Percentiles rank a stretch among this genome's conserved stretches.
Evolutionary conservation across 163 green algal species (phyloP).

Genomic region (Scenedesmus sp.): DNA sequence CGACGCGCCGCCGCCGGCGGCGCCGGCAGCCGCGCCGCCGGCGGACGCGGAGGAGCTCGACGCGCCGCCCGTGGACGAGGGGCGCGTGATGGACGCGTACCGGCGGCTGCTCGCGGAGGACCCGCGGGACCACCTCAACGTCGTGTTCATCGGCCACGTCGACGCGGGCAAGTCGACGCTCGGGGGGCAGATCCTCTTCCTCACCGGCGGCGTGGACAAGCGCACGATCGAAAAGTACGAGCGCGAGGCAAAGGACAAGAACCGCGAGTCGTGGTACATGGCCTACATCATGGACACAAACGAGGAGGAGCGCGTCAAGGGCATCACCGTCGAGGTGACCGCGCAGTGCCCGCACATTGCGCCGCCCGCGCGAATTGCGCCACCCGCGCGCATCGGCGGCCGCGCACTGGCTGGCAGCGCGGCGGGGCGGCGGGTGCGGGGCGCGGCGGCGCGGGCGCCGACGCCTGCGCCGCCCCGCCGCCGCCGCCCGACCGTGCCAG

Average conservation of each 20-base stretch:
- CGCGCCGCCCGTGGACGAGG: constrained; percentile 48
- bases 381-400: no score
- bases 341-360: no score
- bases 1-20: background rate
- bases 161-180: constrained; percentile 99
- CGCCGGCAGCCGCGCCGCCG: background rate
- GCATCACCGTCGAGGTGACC: constrained; percentile 75
- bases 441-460: no score
- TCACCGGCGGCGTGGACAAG: constrained; percentile 94
- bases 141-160: constrained; percentile 99
- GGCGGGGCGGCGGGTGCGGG: no score
- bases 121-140: constrained; percentile 93
- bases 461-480: no score
- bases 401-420: no score
- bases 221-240: constrained; percentile 99
- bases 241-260: constrained; percentile 99
- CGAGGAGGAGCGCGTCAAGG: constrained; percentile 98
- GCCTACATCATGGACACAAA: constrained; percentile 99
- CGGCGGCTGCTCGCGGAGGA: constrained; percentile 52
- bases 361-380: no score
- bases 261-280: constrained; percentile 96
- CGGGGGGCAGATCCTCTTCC: constrained; percentile 97
- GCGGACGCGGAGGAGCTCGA: constrained; percentile 1
- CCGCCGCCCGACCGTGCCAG: no score
- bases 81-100: constrained; percentile 55